A percentile compares a stretch with the other conserved stretches of the same genome.
These are phyloP conservation scores for Nemania diffusa DNA, from an alignment of 2,329 filamentous ascomycete genomes.

Conservation along the genomic window DNA sequence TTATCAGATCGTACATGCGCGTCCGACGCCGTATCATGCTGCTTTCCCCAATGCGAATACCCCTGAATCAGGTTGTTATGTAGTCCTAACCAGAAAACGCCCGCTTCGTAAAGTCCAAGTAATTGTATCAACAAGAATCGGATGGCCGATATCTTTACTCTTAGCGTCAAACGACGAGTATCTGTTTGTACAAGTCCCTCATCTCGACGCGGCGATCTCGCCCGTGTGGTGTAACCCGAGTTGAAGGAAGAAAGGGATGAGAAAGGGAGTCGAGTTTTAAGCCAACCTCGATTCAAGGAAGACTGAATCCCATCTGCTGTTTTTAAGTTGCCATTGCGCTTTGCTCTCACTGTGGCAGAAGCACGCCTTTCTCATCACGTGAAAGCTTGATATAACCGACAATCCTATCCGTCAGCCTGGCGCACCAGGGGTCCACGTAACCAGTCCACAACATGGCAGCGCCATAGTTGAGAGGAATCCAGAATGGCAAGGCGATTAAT, in stretches of 20 bases:
- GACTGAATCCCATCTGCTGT: not conserved
- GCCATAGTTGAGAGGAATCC: constrained; percentile 59
- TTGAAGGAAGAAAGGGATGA: constrained; percentile 10
- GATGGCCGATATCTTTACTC: constrained; percentile 13
- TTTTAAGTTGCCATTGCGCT: not conserved
- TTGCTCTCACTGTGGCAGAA: constrained; percentile 45
- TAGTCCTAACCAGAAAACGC: constrained; percentile 40
- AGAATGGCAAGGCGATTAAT: constrained; percentile 54
- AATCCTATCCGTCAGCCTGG: constrained; percentile 55
- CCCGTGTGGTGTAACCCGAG: not conserved
- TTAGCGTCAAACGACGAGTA: constrained; percentile 7
- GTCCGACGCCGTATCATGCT: constrained; percentile 30
- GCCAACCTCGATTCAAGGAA: not conserved
- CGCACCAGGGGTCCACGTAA: constrained; percentile 64
- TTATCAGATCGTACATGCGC: constrained; percentile 20
- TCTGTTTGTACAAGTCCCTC: constrained; percentile 30
- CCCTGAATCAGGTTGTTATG: constrained; percentile 32
- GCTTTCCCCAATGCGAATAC: constrained; percentile 29
- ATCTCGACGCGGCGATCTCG: constrained; percentile 7
- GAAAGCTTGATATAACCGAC: constrained; percentile 48
- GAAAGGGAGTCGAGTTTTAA: not conserved
- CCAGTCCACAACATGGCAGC: constrained; percentile 62
- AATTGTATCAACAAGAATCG: constrained; percentile 36
- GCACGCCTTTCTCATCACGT: constrained; percentile 49
- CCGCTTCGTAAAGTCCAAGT: constrained; percentile 38